These are phyloP conservation scores for Fusarium miscanthi DNA, from an alignment of 2,329 filamentous ascomycete species.

Conservation along the genomic window DNA sequence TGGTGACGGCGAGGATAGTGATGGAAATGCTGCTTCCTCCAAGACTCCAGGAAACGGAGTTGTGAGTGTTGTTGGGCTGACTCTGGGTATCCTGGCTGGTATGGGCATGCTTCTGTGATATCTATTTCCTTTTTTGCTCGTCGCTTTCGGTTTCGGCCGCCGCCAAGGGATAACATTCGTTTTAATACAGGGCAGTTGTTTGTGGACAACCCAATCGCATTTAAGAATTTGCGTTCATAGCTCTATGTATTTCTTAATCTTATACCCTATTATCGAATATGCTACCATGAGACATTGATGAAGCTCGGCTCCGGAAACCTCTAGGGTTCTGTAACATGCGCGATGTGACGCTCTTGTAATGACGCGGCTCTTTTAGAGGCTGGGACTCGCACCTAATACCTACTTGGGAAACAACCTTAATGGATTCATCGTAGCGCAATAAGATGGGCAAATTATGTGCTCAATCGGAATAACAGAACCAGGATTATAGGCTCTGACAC, in stretches of 20 bases:
- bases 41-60: neutral
- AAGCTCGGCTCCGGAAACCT: neutral
- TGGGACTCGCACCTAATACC: neutral
- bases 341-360: neutral
- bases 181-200: neutral
- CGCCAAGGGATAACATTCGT: neutral
- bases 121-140: too few relatives aligned
- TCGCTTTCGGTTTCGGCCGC: too few relatives aligned
- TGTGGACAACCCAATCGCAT: neutral
- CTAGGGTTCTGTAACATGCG: neutral
- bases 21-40: neutral
- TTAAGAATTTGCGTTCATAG: neutral
- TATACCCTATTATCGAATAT: neutral
- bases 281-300: neutral
- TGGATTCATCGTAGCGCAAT: neutral
- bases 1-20: neutral
- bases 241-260: neutral
- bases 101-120: slow-evolving; percentile 9
- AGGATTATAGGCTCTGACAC: neutral
- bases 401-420: neutral
- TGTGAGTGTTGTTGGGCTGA: neutral
- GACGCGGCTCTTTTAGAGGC: neutral
- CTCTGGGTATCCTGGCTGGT: slow-evolving; percentile 5
- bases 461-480: fast-evolving
- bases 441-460: neutral